Base-by-base conservation (phyloP, 306 rosid species). In the Boehmeria nivea region DNA sequence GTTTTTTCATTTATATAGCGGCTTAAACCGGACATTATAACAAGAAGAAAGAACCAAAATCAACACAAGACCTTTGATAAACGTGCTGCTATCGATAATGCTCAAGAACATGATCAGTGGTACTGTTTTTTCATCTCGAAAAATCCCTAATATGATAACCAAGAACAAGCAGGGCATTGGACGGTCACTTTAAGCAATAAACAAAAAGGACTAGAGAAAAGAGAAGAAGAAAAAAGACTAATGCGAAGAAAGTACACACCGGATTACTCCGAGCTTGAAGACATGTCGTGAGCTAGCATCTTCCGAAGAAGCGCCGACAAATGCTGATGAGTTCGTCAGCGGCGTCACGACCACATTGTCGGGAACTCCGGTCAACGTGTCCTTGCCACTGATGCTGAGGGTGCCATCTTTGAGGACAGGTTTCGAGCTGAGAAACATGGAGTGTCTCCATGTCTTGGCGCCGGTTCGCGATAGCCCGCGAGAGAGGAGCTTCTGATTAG, bases 301-400 rank as follows among this genome's bases (percentile, higher is more conserved):
- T 5, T 4, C 8, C 4, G 77, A 54, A 23, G 77, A 53, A 43
- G 72, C 77, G 40, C 77, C 77, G 7, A 72, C 68, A 21, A 72
- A 72, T 13, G 72, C 72, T 0, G 77, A 65, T 13, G 77, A 72
- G 43, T 66, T 25, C 12, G 77, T 55, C 36, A 54, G 22, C 6
- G 77, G 77, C 1, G 77, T 60, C 36, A 72, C 40, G 0, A 65
- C 64, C 54, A 72, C 77, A 44, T 60, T 72, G 45, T 61, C 59
- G 14, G 77, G 77, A 22, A 72, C 77, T 1, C 36, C 46, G 21
- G 72, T 72, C 55, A 72, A 24, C 22, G 61, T 43, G n/a, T 60
- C 55, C 27, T 48, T 47, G 26, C 68, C 72, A 10, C 49, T 54
- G 38, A 65, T 45, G 34, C 64, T 65, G 14, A 72, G 60, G 59